phyloP scores from a whole-genome alignment of 169 alveolate species.

The Babesia bovis region DNA sequence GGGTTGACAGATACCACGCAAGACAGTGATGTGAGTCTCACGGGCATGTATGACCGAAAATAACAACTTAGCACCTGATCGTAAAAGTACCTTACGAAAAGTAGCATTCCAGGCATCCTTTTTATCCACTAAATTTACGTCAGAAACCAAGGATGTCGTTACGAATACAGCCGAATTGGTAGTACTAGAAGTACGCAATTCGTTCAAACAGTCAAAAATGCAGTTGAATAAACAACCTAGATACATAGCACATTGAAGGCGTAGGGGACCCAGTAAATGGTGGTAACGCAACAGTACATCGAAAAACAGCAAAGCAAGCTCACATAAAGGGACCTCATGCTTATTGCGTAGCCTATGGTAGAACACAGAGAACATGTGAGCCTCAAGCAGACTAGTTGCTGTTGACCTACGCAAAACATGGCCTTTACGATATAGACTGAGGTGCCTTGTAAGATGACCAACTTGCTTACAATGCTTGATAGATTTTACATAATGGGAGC shows the following conservation, averaged over 20 bases:
- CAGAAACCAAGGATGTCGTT: neutral
- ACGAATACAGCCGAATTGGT: neutral
- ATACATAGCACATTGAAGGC: neutral
- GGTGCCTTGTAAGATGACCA: too few relatives aligned
- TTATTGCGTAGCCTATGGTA: too few relatives aligned
- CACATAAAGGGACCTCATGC: too few relatives aligned
- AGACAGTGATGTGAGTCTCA: neutral
- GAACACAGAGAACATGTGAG: too few relatives aligned
- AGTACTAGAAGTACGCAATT: neutral
- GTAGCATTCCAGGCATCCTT: neutral
- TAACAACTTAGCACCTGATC: neutral
- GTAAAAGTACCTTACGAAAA: neutral
- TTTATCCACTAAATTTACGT: neutral
- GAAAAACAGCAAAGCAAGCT: slow-evolving; percentile 1
- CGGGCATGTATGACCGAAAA: neutral
- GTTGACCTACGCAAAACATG: too few relatives aligned
- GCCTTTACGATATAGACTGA: too few relatives aligned
- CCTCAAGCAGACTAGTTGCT: too few relatives aligned
- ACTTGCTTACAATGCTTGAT: too few relatives aligned
- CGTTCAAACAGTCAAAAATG: neutral
- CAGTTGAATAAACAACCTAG: neutral
- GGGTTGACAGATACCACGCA: neutral
- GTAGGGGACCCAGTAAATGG: neutral
- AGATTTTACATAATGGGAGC: too few relatives aligned
- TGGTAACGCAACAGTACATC: slow-evolving; percentile 32